Conservation (phyloP, 768 basidiomycete genomes). For the Clavulina sp. region DNA sequence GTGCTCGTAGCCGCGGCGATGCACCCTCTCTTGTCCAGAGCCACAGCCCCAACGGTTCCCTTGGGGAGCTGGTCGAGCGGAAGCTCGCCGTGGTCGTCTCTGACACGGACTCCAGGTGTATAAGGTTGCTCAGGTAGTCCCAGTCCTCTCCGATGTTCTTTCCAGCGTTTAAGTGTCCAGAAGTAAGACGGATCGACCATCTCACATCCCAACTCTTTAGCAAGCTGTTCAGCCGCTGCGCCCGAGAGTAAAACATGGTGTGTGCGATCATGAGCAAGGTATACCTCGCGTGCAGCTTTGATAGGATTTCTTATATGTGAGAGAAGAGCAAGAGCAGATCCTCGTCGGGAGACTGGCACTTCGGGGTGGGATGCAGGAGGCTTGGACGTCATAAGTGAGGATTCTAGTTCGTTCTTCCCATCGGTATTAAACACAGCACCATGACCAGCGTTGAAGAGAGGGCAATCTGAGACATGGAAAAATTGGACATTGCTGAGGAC, state of each 20-base stretch:
- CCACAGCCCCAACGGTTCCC: conserved; percentile 76
- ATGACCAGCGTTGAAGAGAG: conserved; percentile 62
- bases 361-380: conserved; percentile 49
- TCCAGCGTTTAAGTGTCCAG: conserved; percentile 59
- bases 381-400: conserved; percentile 64
- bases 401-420: conserved; percentile 75
- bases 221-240: conserved; percentile 40
- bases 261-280: conserved; percentile 42
- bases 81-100: too few relatives aligned
- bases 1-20: conserved; percentile 61
- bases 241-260: conserved; percentile 63
- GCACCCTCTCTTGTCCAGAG: conserved; percentile 55
- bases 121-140: conserved; percentile 51
- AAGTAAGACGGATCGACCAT: conserved; percentile 64
- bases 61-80: conserved; percentile 44
- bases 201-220: conserved; percentile 30
- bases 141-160: conserved; percentile 53
- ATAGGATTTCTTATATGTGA: conserved; percentile 57
- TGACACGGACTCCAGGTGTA: conserved; percentile 21
- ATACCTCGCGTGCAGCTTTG: conserved; percentile 47
- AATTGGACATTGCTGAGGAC: too few relatives aligned
- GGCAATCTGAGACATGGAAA: conserved; percentile 32
- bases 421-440: conserved; percentile 70
- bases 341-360: conserved; percentile 42
- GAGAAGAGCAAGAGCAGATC: conserved; percentile 45